phyloP scores from a whole-genome alignment of 176 grass and related monocot species.

The Eleusine indica region DNA sequence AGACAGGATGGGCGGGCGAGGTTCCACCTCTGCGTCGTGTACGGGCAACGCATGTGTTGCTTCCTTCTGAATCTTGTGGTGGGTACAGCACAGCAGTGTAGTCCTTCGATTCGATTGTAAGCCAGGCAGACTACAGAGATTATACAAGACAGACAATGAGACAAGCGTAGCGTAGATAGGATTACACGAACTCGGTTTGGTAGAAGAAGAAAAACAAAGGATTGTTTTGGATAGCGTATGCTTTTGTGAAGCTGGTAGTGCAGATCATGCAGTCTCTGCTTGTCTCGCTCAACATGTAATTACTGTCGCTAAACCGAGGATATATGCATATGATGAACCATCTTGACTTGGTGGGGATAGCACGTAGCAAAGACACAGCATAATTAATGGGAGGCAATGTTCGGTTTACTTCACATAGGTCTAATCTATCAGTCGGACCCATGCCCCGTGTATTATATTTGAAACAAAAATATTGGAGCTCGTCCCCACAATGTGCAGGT shows the following conservation, averaged over 20 bases:
- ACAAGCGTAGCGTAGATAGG: constrained; percentile 5
- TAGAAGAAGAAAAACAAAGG: neutral
- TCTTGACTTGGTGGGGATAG: neutral
- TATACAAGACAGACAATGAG: neutral
- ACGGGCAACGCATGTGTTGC: neutral
- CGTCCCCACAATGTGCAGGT: no score
- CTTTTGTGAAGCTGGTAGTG: neutral
- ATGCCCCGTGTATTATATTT: no score
- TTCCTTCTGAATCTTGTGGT: neutral
- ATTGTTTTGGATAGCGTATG: neutral
- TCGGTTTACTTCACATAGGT: no score
- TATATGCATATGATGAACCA: neutral
- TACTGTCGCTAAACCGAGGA: neutral
- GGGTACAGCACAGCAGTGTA: neutral
- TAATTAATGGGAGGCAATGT: no score
- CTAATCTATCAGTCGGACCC: no score
- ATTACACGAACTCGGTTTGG: neutral
- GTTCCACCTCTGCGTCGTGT: constrained; percentile 13
- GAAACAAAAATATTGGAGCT: no score
- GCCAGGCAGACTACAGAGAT: neutral
- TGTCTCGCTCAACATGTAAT: neutral
- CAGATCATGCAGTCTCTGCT: neutral
- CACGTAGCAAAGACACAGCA: neutral
- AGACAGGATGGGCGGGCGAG: neutral
- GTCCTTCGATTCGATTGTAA: neutral